Evolutionary conservation across 2,329 filamentous ascomycete genomes (phyloP), one percentile per base, ranked within the genome.

Genomic region (Trichophyton mentagrophytes): DNA sequence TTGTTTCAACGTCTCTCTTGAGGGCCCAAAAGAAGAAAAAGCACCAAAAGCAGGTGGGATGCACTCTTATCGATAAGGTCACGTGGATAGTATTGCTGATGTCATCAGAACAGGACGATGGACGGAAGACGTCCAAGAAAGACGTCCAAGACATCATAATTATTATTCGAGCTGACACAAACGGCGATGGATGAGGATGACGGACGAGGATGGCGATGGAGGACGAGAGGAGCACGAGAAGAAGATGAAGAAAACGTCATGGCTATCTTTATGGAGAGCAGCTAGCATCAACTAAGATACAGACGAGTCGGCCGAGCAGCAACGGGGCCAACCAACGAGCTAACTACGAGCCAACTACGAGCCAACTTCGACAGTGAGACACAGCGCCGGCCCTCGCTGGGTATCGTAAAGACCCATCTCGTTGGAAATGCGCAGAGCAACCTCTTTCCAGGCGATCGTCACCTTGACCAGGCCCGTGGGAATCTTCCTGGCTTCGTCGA

Each of bases 341-440:
- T n/a, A 3, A 40, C 57, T 62, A 66, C 20, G 64, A 63, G 25
- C 70, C 70, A 3, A 40, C 57, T 62, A 66, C 20, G 64, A 63
- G 25, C 70, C 70, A 51, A 71, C 67, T 60, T 71, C 70, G 58
- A 72, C 67, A 42, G 66, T 64, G 15, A 71, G 56, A 64, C 68
- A 71, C 42, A 75, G 64, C 38, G 67, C 72, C 33, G 68, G 71
- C 9, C 71, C 70, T 30, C 69, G 70, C 49, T 64, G 66, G 9
- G 74, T 78, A 61, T 78, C 74, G 63, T 74, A 76, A 58, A 79
- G 66, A 0, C 77, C 77, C 67, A 76, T 74, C 13, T 73, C 70
- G 47, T 70, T 78, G 62, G 77, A 74, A 17, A 69, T 70, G 7
- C 77, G 70, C 58, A 78, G 70, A 55, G 72, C 71, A 11, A 77